Evolutionary conservation across 768 basidiomycete species (phyloP).

Genomic region (Kwoniella mangroviensis): DNA sequence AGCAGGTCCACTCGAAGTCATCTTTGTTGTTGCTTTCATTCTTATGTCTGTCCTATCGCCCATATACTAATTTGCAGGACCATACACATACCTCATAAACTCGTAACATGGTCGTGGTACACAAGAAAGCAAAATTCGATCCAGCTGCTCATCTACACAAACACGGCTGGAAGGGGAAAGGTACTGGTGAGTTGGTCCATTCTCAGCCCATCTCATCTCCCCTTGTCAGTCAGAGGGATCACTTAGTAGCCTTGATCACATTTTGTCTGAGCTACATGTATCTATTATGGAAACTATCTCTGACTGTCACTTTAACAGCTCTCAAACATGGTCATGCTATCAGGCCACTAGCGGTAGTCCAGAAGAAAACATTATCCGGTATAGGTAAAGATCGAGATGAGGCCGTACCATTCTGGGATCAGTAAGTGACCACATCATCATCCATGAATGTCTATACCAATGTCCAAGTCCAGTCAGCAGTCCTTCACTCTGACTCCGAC

Average conservation of each 20-base stretch:
- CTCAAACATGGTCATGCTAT: slow-evolving; percentile 81
- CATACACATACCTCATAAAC: too few relatives aligned
- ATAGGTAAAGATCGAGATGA: slow-evolving; percentile 93
- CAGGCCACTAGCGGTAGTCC: slow-evolving; percentile 75
- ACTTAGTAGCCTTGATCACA: too few relatives aligned
- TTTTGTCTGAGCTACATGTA: too few relatives aligned
- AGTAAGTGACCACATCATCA: slow-evolving; percentile 64
- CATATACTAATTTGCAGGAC: too few relatives aligned
- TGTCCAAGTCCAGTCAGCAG: too few relatives aligned
- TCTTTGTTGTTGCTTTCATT: not conserved
- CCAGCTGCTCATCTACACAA: slow-evolving; percentile 65
- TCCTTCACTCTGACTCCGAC: too few relatives aligned
- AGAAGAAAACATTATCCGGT: slow-evolving; percentile 83
- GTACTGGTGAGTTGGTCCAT: slow-evolving; percentile 60
- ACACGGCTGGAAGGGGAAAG: slow-evolving; percentile 88
- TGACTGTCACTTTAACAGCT: slow-evolving; percentile 56
- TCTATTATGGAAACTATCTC: too few relatives aligned
- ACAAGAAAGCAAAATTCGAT: slow-evolving; percentile 43
- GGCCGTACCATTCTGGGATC: slow-evolving; percentile 97
- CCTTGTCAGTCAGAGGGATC: too few relatives aligned
- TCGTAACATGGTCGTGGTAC: slow-evolving; percentile 8
- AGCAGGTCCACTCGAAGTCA: slow-evolving; percentile 2
- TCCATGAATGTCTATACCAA: not conserved
- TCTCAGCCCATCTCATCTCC: not conserved
- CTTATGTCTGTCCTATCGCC: too few relatives aligned